These are phyloP conservation scores for Austroboletus sp. DNA, from an alignment of 1,284 basidiomycete species.

Conservation along the genomic window DNA sequence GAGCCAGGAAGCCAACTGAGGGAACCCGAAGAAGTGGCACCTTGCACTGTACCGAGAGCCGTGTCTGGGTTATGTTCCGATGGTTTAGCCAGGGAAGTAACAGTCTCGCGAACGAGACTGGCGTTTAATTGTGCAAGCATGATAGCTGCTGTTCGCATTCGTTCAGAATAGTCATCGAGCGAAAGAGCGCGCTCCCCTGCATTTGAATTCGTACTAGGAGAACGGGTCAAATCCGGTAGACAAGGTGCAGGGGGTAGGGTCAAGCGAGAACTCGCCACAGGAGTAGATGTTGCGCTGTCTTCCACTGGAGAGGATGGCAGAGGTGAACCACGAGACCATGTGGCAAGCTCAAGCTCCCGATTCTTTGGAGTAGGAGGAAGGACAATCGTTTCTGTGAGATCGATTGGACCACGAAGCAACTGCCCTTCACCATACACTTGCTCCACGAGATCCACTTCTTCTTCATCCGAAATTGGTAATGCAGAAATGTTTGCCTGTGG, in stretches of 20 bases:
- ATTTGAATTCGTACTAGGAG: background rate
- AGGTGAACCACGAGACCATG: constrained; percentile 70
- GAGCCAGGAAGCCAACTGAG: constrained; percentile 62
- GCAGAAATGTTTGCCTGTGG: constrained; percentile 24
- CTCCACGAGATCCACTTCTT: constrained; percentile 92
- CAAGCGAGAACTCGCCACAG: constrained; percentile 11
- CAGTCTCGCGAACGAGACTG: constrained; percentile 57
- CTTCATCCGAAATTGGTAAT: constrained; percentile 44
- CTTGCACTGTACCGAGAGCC: constrained; percentile 6
- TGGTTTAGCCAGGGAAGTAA: constrained; percentile 34
- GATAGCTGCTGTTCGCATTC: constrained; percentile 96
- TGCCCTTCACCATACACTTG: constrained; percentile 81
- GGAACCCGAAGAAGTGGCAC: constrained; percentile 32
- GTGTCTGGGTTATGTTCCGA: constrained; percentile 25
- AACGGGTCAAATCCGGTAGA: constrained; percentile 6
- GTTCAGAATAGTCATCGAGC: constrained; percentile 93
- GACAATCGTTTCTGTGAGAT: constrained; percentile 75
- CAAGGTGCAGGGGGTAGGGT: constrained; percentile 8
- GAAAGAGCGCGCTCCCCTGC: constrained; percentile 38
- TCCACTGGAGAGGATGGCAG: constrained; percentile 45
- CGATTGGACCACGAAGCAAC: constrained; percentile 61
- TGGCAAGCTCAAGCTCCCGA: constrained; percentile 75
- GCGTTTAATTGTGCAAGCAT: constrained; percentile 97
- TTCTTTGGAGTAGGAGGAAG: constrained; percentile 80
- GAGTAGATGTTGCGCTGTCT: constrained; percentile 17